Base-by-base conservation (phyloP, 2,329 filamentous ascomycete species). In the Claviceps africana region DNA sequence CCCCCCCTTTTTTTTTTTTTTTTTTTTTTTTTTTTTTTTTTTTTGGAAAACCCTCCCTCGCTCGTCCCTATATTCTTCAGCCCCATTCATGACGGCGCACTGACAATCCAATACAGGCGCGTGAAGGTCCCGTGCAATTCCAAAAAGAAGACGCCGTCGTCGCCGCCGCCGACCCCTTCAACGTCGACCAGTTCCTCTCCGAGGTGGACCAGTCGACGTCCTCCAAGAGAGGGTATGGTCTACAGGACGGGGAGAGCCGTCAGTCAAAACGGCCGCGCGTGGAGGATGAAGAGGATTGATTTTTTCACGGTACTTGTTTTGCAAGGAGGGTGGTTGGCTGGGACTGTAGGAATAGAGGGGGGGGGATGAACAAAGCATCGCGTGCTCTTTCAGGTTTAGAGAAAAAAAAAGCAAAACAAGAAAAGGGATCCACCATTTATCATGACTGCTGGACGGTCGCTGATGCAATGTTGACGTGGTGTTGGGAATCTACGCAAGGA, bases 51-150 rank as follows among this genome's bases (percentile, higher is more conserved):
- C n/a, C n/a, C n/a, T n/a, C n/a, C n/a, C n/a, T n/a, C n/a, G n/a
- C n/a, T n/a, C n/a, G n/a, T n/a, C n/a, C n/a, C n/a, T n/a, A n/a
- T n/a, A n/a, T n/a, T n/a, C n/a, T n/a, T n/a, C n/a, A n/a, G n/a
- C n/a, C n/a, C n/a, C n/a, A n/a, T n/a, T n/a, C 39, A 35, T 13
- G 43, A 46, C 31, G 17, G 13, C 39, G 35, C 60, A 57, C 69
- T 72, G 68, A 70, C 57, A 48, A 3, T 10, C 33, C 31, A 25
- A 49, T 47, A 50, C 59, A 86, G 81, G 81, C 80, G 55, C 81
- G 90, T 52, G 87, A 94, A 61, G 93, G 93, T 5, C 93, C 93
- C 0, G 93, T 98, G 30, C 87, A 95, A 67, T 98, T 98, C 61
- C 91, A 97, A 68, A 95, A 91, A 69, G 91, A 96, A 51, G 42